Percentiles rank a stretch among this genome's conserved stretches.
Conservation (phyloP, 2,329 filamentous ascomycete genomes). For the Ophiocordyceps camponoti-leonardi region DNA sequence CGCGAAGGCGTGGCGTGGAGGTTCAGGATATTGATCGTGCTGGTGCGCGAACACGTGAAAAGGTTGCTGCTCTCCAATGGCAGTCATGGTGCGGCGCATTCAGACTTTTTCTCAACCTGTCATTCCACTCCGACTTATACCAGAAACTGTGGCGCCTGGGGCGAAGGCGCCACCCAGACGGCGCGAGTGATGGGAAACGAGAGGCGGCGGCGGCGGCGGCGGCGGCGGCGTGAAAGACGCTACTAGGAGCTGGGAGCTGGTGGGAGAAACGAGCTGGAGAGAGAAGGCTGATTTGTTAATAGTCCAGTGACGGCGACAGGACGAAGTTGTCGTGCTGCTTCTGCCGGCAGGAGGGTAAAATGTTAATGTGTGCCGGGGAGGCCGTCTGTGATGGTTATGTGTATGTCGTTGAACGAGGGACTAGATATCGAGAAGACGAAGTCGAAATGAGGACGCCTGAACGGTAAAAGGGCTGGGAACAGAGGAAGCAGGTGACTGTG, state of each 20-base stretch:
- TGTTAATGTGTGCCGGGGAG: not conserved
- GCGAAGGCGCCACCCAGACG: not conserved
- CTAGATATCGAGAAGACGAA: not conserved
- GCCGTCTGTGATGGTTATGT: not conserved
- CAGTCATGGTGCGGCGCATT: constrained; percentile 10
- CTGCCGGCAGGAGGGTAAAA: not conserved
- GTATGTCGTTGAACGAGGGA: not conserved
- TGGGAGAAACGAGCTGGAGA: not conserved
- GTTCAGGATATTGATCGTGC: constrained; percentile 25
- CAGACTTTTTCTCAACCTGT: not conserved
- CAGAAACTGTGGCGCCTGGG: not conserved
- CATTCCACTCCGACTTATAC: not conserved
- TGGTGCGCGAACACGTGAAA: constrained; percentile 11
- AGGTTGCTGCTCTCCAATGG: constrained; percentile 12
- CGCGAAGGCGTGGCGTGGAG: constrained; percentile 20
- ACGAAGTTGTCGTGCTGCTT: not conserved
- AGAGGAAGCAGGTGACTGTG: not conserved
- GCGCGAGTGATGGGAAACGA: not conserved
- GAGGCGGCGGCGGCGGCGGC: not conserved
- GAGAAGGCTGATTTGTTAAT: too few species aligned
- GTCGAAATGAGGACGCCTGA: not conserved
- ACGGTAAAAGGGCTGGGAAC: not conserved
- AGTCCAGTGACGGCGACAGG: not conserved
- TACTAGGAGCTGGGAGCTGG: not conserved
- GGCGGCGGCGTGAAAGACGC: too few species aligned